A percentile compares a stretch with the other conserved stretches of the same genome.
Evolutionary conservation across 768 basidiomycete genomes (phyloP).

Genomic region (Serendipita vermifera): DNA sequence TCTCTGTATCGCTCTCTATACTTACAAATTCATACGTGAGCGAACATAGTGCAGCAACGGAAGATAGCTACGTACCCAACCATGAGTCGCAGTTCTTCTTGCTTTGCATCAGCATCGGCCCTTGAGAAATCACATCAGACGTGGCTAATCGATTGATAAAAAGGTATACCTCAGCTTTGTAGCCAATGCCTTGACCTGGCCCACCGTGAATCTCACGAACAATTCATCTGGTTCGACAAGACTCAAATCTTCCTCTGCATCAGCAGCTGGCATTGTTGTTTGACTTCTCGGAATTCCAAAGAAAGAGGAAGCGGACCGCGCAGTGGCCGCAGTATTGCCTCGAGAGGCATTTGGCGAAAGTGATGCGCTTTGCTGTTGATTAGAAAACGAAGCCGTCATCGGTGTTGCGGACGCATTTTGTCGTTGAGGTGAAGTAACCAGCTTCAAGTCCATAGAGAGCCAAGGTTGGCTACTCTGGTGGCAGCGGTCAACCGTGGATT

Average conservation of each 20-base stretch:
- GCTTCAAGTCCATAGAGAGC: background rate
- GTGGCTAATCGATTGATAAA: background rate
- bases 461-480: background rate
- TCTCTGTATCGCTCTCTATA: conserved; percentile 81
- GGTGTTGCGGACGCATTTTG: background rate
- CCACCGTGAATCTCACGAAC: conserved; percentile 55
- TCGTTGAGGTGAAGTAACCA: background rate
- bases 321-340: background rate
- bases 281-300: conserved; percentile 1
- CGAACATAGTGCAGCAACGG: background rate
- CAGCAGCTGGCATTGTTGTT: background rate
- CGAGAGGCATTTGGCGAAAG: conserved; percentile 3
- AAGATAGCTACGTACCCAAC: conserved; percentile 58
- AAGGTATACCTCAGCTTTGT: conserved; percentile 55
- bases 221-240: conserved; percentile 57
- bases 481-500: conserved; percentile 2
- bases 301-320: background rate
- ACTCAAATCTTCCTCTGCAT: conserved; percentile 16
- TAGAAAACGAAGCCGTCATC: background rate
- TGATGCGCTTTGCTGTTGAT: background rate
- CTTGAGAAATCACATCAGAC: conserved; percentile 27
- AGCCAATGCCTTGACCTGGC: conserved; percentile 55
- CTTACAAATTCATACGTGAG: conserved; percentile 40
- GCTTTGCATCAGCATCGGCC: conserved; percentile 72
- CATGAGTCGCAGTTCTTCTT: conserved; percentile 79